phyloP scores from a whole-genome alignment of 768 basidiomycete species.

The Amanita polypyramis region DNA sequence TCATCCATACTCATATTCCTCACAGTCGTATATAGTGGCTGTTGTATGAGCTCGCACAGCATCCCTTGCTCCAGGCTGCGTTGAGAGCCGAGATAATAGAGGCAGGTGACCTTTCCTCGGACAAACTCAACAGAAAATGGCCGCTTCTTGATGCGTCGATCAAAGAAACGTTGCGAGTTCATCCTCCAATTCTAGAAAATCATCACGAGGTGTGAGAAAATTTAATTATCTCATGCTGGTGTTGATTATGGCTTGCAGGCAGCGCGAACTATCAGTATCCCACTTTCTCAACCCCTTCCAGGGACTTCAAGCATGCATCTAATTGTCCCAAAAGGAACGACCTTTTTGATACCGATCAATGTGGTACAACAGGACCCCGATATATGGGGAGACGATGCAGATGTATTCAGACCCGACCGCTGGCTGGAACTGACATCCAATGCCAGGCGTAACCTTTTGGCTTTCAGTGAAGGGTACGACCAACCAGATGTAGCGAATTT shows the following conservation, averaged over 20 bases:
- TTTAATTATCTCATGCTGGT: too few relatives aligned
- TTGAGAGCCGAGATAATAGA: conserved; percentile 45
- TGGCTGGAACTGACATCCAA: conserved; percentile 39
- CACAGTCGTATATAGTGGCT: conserved; percentile 29
- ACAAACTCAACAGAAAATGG: conserved; percentile 35
- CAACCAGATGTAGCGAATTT: too few relatives aligned
- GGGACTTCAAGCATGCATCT: conserved; percentile 33
- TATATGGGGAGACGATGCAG: conserved; percentile 52
- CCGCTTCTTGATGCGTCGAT: conserved; percentile 52
- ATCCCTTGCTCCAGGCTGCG: conserved; percentile 39
- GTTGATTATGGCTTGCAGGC: too few relatives aligned
- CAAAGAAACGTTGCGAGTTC: conserved; percentile 51
- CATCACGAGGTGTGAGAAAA: conserved; percentile 43
- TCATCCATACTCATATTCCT: conserved; percentile 12
- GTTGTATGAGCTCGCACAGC: conserved; percentile 47
- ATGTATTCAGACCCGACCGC: conserved; percentile 47
- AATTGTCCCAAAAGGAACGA: conserved; percentile 45
- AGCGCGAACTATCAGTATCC: too few relatives aligned
- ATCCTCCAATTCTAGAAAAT: conserved; percentile 54
- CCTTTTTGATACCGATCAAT: conserved; percentile 43
- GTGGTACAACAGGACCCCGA: conserved; percentile 43
- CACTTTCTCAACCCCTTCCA: too few relatives aligned
- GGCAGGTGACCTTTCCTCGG: conserved; percentile 38
- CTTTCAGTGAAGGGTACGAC: too few relatives aligned
- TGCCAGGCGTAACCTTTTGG: neutral